A percentile compares a stretch with the other conserved stretches of the same genome.
Evolutionary conservation across 305 asterid species (phyloP).

Genomic region (Rubia tinctorum): DNA sequence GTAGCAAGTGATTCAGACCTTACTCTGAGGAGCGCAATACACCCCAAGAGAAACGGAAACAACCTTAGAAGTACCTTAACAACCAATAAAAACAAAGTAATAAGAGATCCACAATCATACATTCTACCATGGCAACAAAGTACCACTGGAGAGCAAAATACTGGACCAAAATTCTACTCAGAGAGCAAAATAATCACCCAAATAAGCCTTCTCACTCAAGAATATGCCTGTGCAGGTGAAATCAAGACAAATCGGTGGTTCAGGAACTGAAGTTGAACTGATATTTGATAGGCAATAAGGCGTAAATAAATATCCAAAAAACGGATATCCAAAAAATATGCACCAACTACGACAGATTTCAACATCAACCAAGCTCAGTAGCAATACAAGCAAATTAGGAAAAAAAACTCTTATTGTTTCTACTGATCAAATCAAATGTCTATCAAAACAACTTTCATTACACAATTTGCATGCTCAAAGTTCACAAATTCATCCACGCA

Average conservation of each 20-base stretch:
- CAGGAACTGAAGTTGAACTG: not conserved
- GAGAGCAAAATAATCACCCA: not conserved
- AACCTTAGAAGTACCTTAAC: not conserved
- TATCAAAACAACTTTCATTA: too few species aligned
- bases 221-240: not conserved
- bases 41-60: not conserved
- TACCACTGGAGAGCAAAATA: not conserved
- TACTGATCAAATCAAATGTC: too few species aligned
- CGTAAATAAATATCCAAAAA: slow-evolving; percentile 23
- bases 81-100: not conserved
- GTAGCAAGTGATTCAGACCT: not conserved
- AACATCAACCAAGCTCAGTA: too few species aligned
- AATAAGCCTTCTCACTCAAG: not conserved
- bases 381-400: too few species aligned
- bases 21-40: not conserved
- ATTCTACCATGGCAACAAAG: not conserved
- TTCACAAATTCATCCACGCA: too few species aligned
- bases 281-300: not conserved
- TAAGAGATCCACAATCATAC: not conserved
- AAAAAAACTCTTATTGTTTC: too few species aligned
- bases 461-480: too few species aligned
- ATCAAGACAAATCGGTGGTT: not conserved
- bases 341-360: too few species aligned
- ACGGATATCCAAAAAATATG: too few species aligned
- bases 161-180: not conserved